Evolutionary conservation across 768 basidiomycete species (phyloP).

Genomic region (Tulasnella sp.): DNA sequence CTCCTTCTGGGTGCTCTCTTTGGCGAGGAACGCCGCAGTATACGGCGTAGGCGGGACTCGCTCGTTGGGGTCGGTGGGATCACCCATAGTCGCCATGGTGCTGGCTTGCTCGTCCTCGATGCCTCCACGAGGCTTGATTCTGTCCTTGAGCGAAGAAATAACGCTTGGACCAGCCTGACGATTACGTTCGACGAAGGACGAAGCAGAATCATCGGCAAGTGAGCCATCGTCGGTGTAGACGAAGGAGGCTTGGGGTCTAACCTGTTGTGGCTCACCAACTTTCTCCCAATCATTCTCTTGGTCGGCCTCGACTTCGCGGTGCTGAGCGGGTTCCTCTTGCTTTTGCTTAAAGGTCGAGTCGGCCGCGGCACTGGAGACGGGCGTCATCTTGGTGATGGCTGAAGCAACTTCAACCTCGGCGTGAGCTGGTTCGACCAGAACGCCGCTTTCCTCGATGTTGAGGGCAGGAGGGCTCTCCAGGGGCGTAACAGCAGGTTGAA

Average conservation of each 20-base stretch:
- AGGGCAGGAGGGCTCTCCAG: not conserved
- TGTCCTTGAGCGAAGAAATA: not conserved
- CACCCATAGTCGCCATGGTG: not conserved
- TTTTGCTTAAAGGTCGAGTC: not conserved
- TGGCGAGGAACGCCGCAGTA: not conserved
- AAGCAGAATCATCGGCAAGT: constrained; percentile 5
- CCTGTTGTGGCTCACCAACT: not conserved
- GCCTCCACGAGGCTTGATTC: not conserved
- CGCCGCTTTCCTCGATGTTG: constrained; percentile 11
- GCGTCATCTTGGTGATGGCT: not conserved
- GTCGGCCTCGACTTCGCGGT: not conserved
- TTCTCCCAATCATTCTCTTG: constrained; percentile 8
- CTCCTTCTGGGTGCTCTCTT: not conserved
- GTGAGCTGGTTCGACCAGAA: not conserved
- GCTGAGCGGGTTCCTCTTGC: not conserved
- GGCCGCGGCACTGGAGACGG: constrained; percentile 4
- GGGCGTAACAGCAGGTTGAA: not conserved
- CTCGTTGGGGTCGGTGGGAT: not conserved
- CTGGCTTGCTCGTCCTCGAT: constrained; percentile 3
- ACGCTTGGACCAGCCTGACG: not conserved
- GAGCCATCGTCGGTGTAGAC: constrained; percentile 9
- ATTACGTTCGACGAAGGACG: not conserved
- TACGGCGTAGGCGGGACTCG: not conserved
- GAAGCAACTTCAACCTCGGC: constrained; percentile 1
- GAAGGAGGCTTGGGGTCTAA: constrained; percentile 6